phyloP scores from a whole-genome alignment of 345 rosid species.

The Anacardium occidentale region DNA sequence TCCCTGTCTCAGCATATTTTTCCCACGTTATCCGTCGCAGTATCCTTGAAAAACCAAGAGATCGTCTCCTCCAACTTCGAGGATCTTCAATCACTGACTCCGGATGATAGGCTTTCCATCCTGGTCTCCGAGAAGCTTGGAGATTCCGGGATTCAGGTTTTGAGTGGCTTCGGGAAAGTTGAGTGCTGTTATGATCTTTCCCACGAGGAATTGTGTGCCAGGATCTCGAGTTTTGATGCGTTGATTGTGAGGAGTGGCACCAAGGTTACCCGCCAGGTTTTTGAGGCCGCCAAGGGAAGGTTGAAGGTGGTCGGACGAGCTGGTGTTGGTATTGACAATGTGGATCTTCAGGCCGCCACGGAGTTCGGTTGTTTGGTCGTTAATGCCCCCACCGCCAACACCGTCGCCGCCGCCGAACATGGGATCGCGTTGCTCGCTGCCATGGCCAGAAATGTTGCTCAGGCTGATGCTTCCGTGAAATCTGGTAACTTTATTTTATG shows the following conservation, averaged over 20 bases:
- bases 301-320: slow-evolving; percentile 85
- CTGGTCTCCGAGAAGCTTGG: slow-evolving; percentile 87
- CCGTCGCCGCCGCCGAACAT: slow-evolving; percentile 83
- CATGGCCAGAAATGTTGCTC: slow-evolving; percentile 79
- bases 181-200: slow-evolving; percentile 71
- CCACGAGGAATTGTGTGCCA: slow-evolving; percentile 51
- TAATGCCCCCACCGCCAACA: slow-evolving; percentile 83
- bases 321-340: slow-evolving; percentile 84
- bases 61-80: background rate
- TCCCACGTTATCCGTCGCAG: background rate
- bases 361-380: slow-evolving; percentile 79
- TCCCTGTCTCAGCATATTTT: background rate
- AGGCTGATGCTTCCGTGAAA: slow-evolving; percentile 85
- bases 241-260: slow-evolving; percentile 87
- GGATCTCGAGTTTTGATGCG: slow-evolving; percentile 57
- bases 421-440: slow-evolving; percentile 73
- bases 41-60: slow-evolving; percentile 22
- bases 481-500: slow-evolving; percentile 46
- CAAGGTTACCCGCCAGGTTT: slow-evolving; percentile 74
- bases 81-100: background rate
- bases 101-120: slow-evolving; percentile 37
- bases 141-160: slow-evolving; percentile 62
- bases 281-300: slow-evolving; percentile 68
- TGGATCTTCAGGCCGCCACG: slow-evolving; percentile 86
- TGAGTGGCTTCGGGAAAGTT: slow-evolving; percentile 49